These are phyloP conservation scores for Aspergillus cristatus DNA, from an alignment of 495 filamentous ascomycete genomes.

Conservation along the genomic window DNA sequence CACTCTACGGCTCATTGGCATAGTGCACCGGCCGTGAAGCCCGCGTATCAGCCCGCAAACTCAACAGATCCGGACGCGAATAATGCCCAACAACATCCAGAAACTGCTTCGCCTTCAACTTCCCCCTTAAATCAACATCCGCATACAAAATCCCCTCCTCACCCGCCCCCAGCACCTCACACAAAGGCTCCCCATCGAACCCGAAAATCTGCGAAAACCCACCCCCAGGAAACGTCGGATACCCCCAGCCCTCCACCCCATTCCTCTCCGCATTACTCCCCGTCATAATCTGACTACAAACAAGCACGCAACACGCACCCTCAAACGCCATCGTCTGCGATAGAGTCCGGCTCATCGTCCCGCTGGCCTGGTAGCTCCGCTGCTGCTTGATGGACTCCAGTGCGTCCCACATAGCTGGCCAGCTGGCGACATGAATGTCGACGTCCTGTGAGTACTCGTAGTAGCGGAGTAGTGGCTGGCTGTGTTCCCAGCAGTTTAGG, in stretches of 20 bases:
- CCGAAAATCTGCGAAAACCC: constrained; percentile 23
- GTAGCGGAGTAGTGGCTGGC: constrained; percentile 25
- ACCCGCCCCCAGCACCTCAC: constrained; percentile 8
- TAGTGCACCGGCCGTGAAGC: neutral
- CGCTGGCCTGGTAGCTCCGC: too few relatives aligned
- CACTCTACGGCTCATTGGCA: neutral
- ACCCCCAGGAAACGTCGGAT: constrained; percentile 15
- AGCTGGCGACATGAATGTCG: constrained; percentile 27
- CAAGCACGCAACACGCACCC: too few relatives aligned
- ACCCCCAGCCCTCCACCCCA: neutral
- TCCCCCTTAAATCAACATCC: constrained; percentile 22
- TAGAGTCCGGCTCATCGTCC: too few relatives aligned
- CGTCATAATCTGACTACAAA: too few relatives aligned
- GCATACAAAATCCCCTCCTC: constrained; percentile 24
- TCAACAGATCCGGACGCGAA: constrained; percentile 24
- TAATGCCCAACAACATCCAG: constrained; percentile 24
- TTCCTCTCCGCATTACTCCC: too few relatives aligned
- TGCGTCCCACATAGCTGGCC: constrained; percentile 17
- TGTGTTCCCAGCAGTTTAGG: constrained; percentile 26
- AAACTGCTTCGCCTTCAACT: constrained; percentile 17
- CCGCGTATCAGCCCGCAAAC: neutral
- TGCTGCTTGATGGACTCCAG: too few relatives aligned
- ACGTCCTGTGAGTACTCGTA: constrained; percentile 22
- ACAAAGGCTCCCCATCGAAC: constrained; percentile 19
- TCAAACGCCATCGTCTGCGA: too few relatives aligned